A percentile compares a stretch with the other conserved stretches of the same genome.
Evolutionary conservation across 2,329 filamentous ascomycete species (phyloP).

Genomic region (Ceratocystis eucalypticola): DNA sequence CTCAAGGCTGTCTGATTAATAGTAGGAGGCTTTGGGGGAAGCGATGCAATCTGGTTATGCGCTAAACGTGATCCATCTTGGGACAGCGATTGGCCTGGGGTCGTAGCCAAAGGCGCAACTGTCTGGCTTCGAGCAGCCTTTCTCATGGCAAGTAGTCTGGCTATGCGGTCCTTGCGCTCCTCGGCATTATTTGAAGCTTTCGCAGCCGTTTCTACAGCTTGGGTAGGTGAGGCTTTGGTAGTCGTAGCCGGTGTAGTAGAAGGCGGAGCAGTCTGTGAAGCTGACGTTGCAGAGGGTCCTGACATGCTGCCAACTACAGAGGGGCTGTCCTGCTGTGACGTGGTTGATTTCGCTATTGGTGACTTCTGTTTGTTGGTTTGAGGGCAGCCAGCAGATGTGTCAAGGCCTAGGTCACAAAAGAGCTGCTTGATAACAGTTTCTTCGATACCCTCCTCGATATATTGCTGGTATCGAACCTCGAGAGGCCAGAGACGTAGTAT

Average conservation of each 20-base stretch:
- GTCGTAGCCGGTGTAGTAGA: background rate
- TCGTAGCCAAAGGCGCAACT: background rate
- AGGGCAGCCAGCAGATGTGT: slow-evolving; percentile 25
- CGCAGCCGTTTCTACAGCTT: background rate
- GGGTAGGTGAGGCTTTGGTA: background rate
- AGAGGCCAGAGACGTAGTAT: slow-evolving; percentile 50
- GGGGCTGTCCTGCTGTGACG: background rate
- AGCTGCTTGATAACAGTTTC: slow-evolving; percentile 46
- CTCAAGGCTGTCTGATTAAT: background rate
- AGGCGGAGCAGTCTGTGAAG: background rate
- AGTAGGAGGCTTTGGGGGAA: slow-evolving; percentile 4
- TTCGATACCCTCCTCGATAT: slow-evolving; percentile 61
- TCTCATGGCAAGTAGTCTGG: slow-evolving; percentile 61
- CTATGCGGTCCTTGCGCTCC: slow-evolving; percentile 63
- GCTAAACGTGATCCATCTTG: background rate
- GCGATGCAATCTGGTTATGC: background rate
- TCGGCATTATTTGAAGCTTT: slow-evolving; percentile 29
- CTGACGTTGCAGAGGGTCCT: background rate
- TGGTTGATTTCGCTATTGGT: slow-evolving; percentile 20
- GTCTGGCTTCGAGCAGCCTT: slow-evolving; percentile 21
- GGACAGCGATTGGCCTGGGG: slow-evolving; percentile 19
- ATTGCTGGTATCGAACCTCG: slow-evolving; percentile 59
- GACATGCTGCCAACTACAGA: background rate
- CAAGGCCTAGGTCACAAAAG: slow-evolving; percentile 55
- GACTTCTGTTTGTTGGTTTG: background rate